Conservation (phyloP, 306 rosid genomes). For the Acacia crassicarpa region DNA sequence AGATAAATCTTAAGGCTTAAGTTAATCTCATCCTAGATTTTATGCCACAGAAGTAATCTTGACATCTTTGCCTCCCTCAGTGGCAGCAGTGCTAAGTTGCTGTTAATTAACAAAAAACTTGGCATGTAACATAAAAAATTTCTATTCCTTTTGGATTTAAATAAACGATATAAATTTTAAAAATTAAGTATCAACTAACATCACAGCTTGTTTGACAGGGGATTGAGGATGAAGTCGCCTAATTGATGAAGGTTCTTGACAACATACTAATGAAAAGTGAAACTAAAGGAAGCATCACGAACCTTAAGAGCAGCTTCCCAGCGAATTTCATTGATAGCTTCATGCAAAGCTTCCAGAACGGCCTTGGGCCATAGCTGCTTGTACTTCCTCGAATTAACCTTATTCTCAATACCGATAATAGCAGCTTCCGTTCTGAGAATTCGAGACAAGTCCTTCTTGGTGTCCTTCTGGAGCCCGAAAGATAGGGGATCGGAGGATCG, state of each 20-base stretch:
- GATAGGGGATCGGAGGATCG: constrained; percentile 40
- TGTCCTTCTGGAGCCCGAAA: constrained; percentile 53
- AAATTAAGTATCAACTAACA: not conserved
- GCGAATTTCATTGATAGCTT: constrained; percentile 54
- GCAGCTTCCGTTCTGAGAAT: constrained; percentile 89
- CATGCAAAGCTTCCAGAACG: constrained; percentile 79
- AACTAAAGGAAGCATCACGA: constrained; percentile 12
- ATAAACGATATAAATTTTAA: not conserved
- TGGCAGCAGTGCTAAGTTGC: not conserved
- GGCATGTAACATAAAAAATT: not conserved
- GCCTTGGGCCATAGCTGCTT: constrained; percentile 79
- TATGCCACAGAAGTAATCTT: not conserved
- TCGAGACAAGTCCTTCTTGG: constrained; percentile 71
- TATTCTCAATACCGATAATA: constrained; percentile 58
- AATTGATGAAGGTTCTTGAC: not conserved
- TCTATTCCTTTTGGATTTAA: not conserved
- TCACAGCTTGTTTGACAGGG: not conserved
- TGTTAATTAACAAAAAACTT: not conserved
- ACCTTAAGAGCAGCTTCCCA: constrained; percentile 78
- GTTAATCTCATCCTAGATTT: not conserved
- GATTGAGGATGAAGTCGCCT: not conserved
- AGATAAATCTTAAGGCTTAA: constrained; percentile 21
- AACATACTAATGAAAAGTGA: too few relatives aligned
- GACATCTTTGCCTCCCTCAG: not conserved
- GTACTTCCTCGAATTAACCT: constrained; percentile 65